Percentiles rank a stretch among this genome's conserved stretches.
Conservation (phyloP, 2,329 filamentous ascomycete species). For the Moelleriella libera region DNA sequence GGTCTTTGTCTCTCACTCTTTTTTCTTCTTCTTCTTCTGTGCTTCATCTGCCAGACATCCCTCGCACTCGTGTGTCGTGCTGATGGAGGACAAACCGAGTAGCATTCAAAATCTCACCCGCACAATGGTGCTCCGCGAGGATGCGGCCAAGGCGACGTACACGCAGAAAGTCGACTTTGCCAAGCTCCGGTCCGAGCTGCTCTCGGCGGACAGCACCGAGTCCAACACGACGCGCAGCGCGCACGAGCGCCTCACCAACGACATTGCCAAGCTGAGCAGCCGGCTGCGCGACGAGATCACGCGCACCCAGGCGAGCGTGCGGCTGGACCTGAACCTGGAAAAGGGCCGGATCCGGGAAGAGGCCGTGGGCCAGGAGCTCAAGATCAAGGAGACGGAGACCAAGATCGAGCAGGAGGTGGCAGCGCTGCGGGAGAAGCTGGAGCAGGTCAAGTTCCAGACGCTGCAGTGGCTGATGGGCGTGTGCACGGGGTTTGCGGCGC, state of each 20-base stretch:
- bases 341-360: slow-evolving; percentile 95
- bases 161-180: slow-evolving; percentile 95
- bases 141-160: slow-evolving; percentile 68
- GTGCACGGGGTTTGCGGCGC: slow-evolving; percentile 50
- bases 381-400: slow-evolving; percentile 97
- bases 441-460: slow-evolving; percentile 96
- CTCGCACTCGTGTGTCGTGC: too few relatives aligned
- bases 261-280: slow-evolving; percentile 85
- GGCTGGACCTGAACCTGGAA: slow-evolving; percentile 86
- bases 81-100: neutral
- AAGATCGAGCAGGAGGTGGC: slow-evolving; percentile 97
- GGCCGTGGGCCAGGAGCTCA: slow-evolving; percentile 89
- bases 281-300: slow-evolving; percentile 87
- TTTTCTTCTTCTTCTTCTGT: too few relatives aligned
- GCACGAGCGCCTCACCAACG: slow-evolving; percentile 86
- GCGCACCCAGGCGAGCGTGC: slow-evolving; percentile 82
- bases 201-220: slow-evolving; percentile 85
- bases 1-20: too few relatives aligned
- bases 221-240: slow-evolving; percentile 74
- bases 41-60: too few relatives aligned
- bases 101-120: slow-evolving; percentile 94
- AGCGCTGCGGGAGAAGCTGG: slow-evolving; percentile 75
- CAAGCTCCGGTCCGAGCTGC: slow-evolving; percentile 85
- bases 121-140: slow-evolving; percentile 95
- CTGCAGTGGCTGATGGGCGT: slow-evolving; percentile 96